A percentile compares a stretch with the other conserved stretches of the same genome.
These are phyloP conservation scores for Plasmodium inui DNA, from an alignment of 169 alveolate genomes.

Conservation along the genomic window DNA sequence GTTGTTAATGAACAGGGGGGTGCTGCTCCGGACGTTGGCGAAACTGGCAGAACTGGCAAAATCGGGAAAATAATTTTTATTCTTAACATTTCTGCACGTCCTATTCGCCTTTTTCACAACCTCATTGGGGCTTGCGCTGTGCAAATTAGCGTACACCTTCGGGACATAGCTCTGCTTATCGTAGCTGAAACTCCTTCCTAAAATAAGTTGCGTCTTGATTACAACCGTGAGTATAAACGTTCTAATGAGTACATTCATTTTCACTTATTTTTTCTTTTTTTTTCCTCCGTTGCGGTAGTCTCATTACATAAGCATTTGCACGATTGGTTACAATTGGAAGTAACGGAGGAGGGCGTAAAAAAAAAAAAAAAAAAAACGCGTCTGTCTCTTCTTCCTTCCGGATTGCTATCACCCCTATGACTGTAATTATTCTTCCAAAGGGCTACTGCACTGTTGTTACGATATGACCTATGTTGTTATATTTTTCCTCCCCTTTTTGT, in stretches of 20 bases:
- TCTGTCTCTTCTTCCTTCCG: background rate
- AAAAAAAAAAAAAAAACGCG: conserved; percentile 4
- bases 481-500: background rate
- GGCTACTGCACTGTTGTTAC: background rate
- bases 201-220: conserved; percentile 41
- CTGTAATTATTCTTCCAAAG: background rate
- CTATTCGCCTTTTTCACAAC: conserved; percentile 2
- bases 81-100: background rate
- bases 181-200: conserved; percentile 40
- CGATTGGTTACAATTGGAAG: background rate
- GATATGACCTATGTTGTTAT: background rate
- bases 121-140: background rate
- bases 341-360: background rate
- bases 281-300: background rate
- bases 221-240: conserved; percentile 15
- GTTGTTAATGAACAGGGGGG: conserved; percentile 33
- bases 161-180: conserved; percentile 11
- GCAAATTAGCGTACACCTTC: conserved; percentile 2
- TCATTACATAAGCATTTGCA: conserved; percentile 30
- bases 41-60: background rate
- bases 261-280: background rate
- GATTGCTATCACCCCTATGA: background rate
- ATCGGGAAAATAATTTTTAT: background rate
- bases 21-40: background rate
- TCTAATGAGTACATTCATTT: conserved; percentile 48